Evolutionary conservation across 1,284 basidiomycete genomes (phyloP).

Genomic region (Cutaneotrichosporon sp.): DNA sequence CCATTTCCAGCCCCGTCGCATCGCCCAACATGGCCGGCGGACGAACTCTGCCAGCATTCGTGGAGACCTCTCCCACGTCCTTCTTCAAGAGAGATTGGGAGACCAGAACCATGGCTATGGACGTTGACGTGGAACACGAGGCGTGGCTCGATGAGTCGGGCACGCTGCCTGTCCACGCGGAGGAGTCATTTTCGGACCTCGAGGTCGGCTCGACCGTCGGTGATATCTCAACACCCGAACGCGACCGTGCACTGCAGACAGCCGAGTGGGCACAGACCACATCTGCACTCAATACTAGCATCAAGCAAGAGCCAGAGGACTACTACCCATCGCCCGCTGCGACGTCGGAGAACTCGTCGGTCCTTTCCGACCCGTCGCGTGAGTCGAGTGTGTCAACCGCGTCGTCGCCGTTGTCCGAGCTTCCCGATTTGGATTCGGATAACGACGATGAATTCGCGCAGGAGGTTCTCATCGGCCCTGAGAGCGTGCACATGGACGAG

Average conservation of each 20-base stretch:
- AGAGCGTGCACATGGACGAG: slow-evolving; percentile 42
- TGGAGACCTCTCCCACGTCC: slow-evolving; percentile 33
- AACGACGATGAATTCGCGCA: slow-evolving; percentile 11
- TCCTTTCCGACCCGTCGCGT: slow-evolving; percentile 10
- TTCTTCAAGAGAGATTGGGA: slow-evolving; percentile 22
- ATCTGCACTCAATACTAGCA: slow-evolving; percentile 20
- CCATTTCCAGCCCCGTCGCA: slow-evolving; percentile 33
- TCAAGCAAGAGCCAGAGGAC: slow-evolving; percentile 38
- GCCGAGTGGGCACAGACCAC: slow-evolving; percentile 42
- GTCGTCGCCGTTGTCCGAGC: slow-evolving; percentile 34
- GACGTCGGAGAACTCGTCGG: slow-evolving; percentile 18
- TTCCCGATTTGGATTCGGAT: slow-evolving; percentile 19
- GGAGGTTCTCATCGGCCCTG: slow-evolving; percentile 36
- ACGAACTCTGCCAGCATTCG: slow-evolving; percentile 8
- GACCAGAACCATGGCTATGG: slow-evolving; percentile 13
- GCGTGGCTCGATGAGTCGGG: slow-evolving; percentile 40
- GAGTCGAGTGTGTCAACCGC: slow-evolving; percentile 20
- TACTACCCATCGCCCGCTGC: slow-evolving; percentile 41
- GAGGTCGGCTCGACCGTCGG: slow-evolving; percentile 34
- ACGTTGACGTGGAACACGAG: slow-evolving; percentile 35
- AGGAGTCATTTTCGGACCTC: slow-evolving; percentile 37
- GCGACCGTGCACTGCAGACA: slow-evolving; percentile 38
- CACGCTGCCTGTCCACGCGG: slow-evolving; percentile 41
- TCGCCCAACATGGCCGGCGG: slow-evolving; percentile 30
- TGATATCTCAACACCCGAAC: slow-evolving; percentile 35